Conservation (phyloP, 495 filamentous ascomycete species). For the Hypoxylon cercidicola region DNA sequence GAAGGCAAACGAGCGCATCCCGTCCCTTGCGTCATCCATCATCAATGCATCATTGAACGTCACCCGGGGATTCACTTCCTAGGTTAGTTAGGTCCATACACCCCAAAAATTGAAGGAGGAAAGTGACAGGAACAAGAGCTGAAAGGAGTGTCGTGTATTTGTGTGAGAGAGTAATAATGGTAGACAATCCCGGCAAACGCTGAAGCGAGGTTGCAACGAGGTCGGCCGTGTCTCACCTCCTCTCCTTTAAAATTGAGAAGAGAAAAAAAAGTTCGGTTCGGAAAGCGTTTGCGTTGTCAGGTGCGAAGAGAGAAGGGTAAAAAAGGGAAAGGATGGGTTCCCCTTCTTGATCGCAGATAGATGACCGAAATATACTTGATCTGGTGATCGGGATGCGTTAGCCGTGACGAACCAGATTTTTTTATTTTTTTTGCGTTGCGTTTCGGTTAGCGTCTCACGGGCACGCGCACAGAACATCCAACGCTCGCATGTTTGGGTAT, state of each 20-base stretch:
- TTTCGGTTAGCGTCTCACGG: neutral
- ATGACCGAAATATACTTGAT: slow-evolving; percentile 33
- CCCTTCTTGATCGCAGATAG: slow-evolving; percentile 22
- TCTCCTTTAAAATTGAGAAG: neutral
- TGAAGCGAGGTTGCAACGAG: slow-evolving; percentile 5
- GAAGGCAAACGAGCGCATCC: slow-evolving; percentile 4
- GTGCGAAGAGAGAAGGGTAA: neutral
- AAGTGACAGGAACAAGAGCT: slow-evolving; percentile 3
- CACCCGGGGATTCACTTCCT: slow-evolving; percentile 4
- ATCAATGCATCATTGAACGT: slow-evolving; percentile 32
- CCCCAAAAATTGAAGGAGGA: slow-evolving; percentile 1
- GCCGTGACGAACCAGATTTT: slow-evolving; percentile 37
- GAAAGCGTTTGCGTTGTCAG: neutral
- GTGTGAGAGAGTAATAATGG: neutral
- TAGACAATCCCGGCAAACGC: slow-evolving; percentile 3
- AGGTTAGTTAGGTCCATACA: slow-evolving; percentile 8
- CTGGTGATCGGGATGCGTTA: slow-evolving; percentile 33
- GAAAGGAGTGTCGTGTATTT: neutral
- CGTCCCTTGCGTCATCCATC: slow-evolving; percentile 36
- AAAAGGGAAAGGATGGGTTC: neutral
- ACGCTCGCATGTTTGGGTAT: slow-evolving; percentile 38
- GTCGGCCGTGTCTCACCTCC: neutral
- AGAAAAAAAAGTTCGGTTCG: neutral
- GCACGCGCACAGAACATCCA: neutral
- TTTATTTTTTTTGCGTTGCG: slow-evolving; percentile 21